Base-by-base conservation (phyloP, 352 stramenopile genomes). In the Phytophthora macrochlamydospora region DNA sequence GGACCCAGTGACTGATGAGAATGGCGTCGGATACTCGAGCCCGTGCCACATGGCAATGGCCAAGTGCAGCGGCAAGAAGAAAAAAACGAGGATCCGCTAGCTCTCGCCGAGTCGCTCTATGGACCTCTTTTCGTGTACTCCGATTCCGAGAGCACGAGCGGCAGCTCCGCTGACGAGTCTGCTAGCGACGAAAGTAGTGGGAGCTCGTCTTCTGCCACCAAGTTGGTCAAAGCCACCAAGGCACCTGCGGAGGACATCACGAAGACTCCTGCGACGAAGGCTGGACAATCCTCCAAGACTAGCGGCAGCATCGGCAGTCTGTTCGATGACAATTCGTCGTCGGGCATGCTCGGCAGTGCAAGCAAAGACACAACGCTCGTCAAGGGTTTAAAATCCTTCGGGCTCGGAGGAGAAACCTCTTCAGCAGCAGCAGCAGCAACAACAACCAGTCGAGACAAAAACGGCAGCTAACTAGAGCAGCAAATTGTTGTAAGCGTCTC, bases 21-120 rank as follows among this genome's bases (percentile, higher is more conserved):
- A 81, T 38, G 69, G 69, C 8, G 49, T 62, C 30, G 59, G 53
- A 14, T 81, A 81, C 57, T 35, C 55, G 13, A 81, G 69, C 56
- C 42, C 50, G 51, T 81, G 73, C 38, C 65, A 68, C 35, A 49
- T 78, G 29, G 43, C 42, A 2, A 62, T 73, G 33, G 51, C 59
- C 1, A 35, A 67, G 29, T 85, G 71, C 56, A 71, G 55, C 32
- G 46, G n/a, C n/a, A 53, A 62, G 8, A 42, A 33, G 24, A 59
- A 65, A 59, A 65, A 13, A 2, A 44, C 2, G 28, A n/a, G 1
- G 18, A 69, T 14, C 1, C 38, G 3, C 18, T 69, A 33, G 62
- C 57, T 11, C 48, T 64, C 32, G 62, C 62, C 38, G 62, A 63
- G 46, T 35, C 48, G 13, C 30, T 68, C 11, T 68, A 68, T 29